A percentile compares a stretch with the other conserved stretches of the same genome.
Conservation (phyloP, 345 rosid genomes). For the Limnanthes douglasii region DNA sequence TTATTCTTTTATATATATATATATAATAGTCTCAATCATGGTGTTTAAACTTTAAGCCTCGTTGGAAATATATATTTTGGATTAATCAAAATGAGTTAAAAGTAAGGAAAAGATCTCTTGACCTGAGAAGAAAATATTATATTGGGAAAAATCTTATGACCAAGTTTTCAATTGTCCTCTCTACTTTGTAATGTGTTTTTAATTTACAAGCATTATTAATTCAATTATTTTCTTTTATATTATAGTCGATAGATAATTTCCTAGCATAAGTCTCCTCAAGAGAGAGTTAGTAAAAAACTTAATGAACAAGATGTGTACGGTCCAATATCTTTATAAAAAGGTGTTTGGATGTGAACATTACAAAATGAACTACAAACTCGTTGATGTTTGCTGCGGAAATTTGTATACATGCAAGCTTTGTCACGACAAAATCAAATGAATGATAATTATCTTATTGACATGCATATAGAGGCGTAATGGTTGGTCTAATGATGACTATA, state of each 20-base stretch:
- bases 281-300: constrained; percentile 19
- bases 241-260: constrained; percentile 61
- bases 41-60: constrained; percentile 79
- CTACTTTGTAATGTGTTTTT: no score
- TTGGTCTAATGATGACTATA: no score
- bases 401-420: constrained; percentile 61
- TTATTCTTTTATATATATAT: constrained; percentile 31
- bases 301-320: constrained; percentile 38
- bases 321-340: constrained; percentile 37
- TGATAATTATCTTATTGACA: no score
- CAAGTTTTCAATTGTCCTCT: constrained; percentile 23
- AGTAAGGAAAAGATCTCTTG: constrained; percentile 49
- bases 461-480: no score
- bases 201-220: no score
- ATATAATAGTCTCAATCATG: constrained; percentile 46
- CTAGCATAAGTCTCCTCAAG: constrained; percentile 42
- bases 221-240: constrained; percentile 4
- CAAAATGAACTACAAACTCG: constrained; percentile 66
- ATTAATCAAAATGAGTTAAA: constrained; percentile 68
- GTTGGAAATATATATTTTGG: constrained; percentile 89
- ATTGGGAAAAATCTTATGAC: constrained; percentile 66
- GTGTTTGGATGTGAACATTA: constrained; percentile 69
- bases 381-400: constrained; percentile 62
- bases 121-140: constrained; percentile 59
- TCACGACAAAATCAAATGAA: constrained; percentile 73